These are phyloP conservation scores for Exophiala alcalophila DNA, from an alignment of 2,329 filamentous ascomycete species.

Conservation along the genomic window DNA sequence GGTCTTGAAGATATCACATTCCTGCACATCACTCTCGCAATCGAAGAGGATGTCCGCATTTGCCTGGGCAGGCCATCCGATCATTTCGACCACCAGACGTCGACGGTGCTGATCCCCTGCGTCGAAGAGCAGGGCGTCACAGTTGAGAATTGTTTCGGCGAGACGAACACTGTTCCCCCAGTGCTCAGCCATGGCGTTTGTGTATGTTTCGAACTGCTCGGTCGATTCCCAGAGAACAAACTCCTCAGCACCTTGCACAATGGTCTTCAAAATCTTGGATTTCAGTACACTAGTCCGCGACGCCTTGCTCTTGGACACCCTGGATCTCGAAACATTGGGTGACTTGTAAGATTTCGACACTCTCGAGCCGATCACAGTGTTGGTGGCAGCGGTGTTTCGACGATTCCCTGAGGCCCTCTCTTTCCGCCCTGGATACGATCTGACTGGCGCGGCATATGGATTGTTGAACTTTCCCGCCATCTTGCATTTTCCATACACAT, in stretches of 20 bases:
- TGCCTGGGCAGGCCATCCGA: constrained; percentile 5
- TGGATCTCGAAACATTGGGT: too few species aligned
- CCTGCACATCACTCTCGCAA: constrained; percentile 1
- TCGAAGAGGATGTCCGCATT: constrained; percentile 7
- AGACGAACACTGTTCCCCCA: constrained; percentile 1
- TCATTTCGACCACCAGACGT: constrained; percentile 4
- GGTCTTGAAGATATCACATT: constrained; percentile 7
- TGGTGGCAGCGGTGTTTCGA: too few species aligned
- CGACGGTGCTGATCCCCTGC: not conserved
- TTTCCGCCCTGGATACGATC: constrained; percentile 4
- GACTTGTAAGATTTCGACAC: too few species aligned
- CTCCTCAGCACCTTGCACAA: not conserved
- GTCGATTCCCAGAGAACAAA: constrained; percentile 7
- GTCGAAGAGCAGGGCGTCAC: constrained; percentile 1
- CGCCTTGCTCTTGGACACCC: not conserved
- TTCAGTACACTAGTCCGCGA: not conserved
- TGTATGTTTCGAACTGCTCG: constrained; percentile 7
- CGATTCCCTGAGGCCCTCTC: too few species aligned
- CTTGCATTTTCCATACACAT: constrained; percentile 12
- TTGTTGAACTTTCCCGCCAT: constrained; percentile 19
- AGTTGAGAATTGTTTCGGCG: constrained; percentile 9
- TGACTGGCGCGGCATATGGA: constrained; percentile 4
- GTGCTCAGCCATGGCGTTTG: constrained; percentile 2
- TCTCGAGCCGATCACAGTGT: too few species aligned
- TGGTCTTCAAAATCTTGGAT: too few species aligned